These are phyloP conservation scores for Colletotrichum incanum DNA, from an alignment of 2,329 filamentous ascomycete species.

Conservation along the genomic window DNA sequence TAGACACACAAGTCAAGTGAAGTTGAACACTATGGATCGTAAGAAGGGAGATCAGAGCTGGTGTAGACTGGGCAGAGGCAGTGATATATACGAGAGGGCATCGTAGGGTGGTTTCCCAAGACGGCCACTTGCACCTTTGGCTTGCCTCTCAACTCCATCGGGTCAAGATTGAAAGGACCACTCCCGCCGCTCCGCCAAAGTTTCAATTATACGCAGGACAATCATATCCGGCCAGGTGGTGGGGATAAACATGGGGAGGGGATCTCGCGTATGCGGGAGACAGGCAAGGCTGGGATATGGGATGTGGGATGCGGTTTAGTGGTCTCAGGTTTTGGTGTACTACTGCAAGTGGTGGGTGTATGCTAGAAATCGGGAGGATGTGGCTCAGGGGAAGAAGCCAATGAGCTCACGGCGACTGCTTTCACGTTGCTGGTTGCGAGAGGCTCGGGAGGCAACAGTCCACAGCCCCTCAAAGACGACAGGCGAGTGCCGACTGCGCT, in stretches of 20 bases:
- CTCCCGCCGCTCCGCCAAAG: constrained; percentile 42
- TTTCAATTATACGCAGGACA: constrained; percentile 41
- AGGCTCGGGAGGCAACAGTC: background rate
- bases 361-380: background rate
- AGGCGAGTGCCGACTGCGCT: constrained; percentile 34
- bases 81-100: constrained; percentile 36
- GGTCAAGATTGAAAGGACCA: constrained; percentile 40
- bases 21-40: constrained; percentile 41
- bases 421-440: constrained; percentile 10
- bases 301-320: constrained; percentile 17
- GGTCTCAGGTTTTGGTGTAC: constrained; percentile 17
- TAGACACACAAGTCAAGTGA: constrained; percentile 43
- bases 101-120: constrained; percentile 29
- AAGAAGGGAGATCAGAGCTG: background rate
- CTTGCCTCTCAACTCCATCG: constrained; percentile 24
- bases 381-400: constrained; percentile 21
- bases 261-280: constrained; percentile 42
- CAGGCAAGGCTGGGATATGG: constrained; percentile 30
- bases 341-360: constrained; percentile 21
- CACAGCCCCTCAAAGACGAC: background rate
- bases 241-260: constrained; percentile 31
- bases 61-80: constrained; percentile 8
- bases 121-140: constrained; percentile 26
- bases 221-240: constrained; percentile 35
- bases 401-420: background rate